Conservation (phyloP, 176 grass and related monocot species). For the Juncus inflexus region DNA sequence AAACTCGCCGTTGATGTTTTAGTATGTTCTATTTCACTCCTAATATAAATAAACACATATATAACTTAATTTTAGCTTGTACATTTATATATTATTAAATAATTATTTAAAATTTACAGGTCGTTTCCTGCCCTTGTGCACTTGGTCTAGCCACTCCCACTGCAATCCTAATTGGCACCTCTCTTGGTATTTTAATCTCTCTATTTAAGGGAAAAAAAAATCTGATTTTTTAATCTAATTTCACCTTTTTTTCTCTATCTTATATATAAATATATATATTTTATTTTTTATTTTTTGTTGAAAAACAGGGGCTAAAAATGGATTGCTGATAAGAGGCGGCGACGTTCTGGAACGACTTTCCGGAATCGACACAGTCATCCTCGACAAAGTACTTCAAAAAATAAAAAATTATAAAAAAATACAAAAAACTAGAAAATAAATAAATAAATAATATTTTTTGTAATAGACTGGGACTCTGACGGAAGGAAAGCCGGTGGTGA, state of each 20-base stretch:
- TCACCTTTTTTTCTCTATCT: conserved; percentile 11
- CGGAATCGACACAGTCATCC: conserved; percentile 62
- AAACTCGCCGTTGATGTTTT: conserved; percentile 92
- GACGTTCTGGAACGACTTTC: conserved; percentile 94
- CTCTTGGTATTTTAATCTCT: conserved; percentile 56
- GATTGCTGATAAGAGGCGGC: conserved; percentile 91
- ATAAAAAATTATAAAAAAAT: conserved; percentile 11
- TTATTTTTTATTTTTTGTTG: neutral
- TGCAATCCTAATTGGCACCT: conserved; percentile 96
- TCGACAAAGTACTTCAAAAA: conserved; percentile 99
- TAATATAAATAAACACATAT: neutral
- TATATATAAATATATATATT: conserved; percentile 8
- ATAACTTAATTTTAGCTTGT: neutral
- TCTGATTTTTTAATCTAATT: no score
- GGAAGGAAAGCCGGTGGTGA: conserved; percentile 90
- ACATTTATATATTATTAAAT: conserved; percentile 2
- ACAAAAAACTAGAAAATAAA: conserved; percentile 6
- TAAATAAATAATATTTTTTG: neutral
- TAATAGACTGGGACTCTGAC: conserved; percentile 83
- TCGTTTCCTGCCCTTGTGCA: conserved; percentile 95
- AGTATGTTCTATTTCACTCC: conserved; percentile 43
- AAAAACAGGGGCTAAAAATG: conserved; percentile 76
- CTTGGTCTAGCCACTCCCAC: conserved; percentile 94
- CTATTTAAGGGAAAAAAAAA: neutral
- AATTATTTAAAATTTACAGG: conserved; percentile 46